Evolutionary conservation across 345 rosid genomes (phyloP), one percentile per base, ranked within the genome.

Genomic region (Nephelium lappaceum): DNA sequence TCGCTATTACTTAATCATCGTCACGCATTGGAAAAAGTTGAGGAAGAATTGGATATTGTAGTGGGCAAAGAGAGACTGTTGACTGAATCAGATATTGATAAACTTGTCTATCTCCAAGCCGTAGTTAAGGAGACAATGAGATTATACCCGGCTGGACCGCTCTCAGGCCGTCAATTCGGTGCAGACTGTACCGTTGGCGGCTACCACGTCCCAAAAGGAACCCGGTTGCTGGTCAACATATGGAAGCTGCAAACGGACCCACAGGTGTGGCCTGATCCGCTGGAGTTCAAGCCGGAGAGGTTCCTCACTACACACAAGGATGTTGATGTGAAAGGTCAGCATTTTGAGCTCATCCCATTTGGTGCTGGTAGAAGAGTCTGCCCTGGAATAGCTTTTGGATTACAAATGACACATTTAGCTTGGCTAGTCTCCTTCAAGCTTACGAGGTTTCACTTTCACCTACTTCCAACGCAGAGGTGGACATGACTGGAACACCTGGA

Each of bases 341-440:
- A 82, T 77, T 85, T 81, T 41, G 87, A 78, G n/a, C 67, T 83
- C 9, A 66, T 86, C 10, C 89, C 92, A 16, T 89, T 89, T 72
- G 88, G 92, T 49, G 51, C 78, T 5, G 88, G 92, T 1, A 82
- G 92, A 64, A 77, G 87, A 49, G 38, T 47, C 0, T 89, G 90
- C 43, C 88, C 90, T 0, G 88, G 88, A 5, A 67, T 80, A 11
- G 5, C 55, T 39, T 49, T 77, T 7, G 88, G 45, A 0, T 60
- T 87, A 8, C 81, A 69, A 38, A 74, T 77, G 75, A 64, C 82
- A 16, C 84, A 83, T 38, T 15, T 85, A 53, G 57, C 71, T 6
- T 87, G 21, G 90, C 87, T 2, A 67, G 62, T 36, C 69, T 87
- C 23, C 68, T 87, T 0, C 90, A 83, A 10, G 86, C 82, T 1